phyloP scores from a whole-genome alignment of 78 protist species.

The Chrysochromulina tobinii region DNA sequence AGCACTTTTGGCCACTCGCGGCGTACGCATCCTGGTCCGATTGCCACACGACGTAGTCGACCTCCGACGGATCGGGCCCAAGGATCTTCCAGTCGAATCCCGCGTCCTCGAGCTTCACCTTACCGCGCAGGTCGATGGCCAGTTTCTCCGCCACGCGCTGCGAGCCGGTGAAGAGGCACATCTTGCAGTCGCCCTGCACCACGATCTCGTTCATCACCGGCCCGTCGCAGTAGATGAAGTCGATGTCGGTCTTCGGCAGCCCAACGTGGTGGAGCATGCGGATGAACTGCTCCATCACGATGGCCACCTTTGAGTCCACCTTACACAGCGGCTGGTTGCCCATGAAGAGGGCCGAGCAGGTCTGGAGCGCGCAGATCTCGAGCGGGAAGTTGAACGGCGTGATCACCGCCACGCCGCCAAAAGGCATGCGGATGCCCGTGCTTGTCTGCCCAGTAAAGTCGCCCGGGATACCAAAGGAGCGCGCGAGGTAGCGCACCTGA shows the following conservation, averaged over 20 bases:
- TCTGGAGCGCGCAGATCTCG: constrained; percentile 35
- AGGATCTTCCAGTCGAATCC: constrained; percentile 60
- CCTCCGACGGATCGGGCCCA: neutral
- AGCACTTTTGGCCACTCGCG: constrained; percentile 54
- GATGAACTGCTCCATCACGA: constrained; percentile 47
- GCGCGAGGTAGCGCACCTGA: constrained; percentile 54
- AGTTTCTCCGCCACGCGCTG: constrained; percentile 45
- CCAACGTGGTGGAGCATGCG: constrained; percentile 35
- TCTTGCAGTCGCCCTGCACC: neutral
- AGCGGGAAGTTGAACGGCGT: constrained; percentile 70
- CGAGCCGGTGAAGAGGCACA: constrained; percentile 49
- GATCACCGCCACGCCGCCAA: constrained; percentile 34
- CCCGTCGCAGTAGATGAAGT: constrained; percentile 30
- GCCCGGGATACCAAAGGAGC: constrained; percentile 47
- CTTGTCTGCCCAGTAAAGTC: constrained; percentile 20
- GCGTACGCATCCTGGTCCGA: constrained; percentile 60
- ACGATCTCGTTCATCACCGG: constrained; percentile 12
- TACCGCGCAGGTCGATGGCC: neutral
- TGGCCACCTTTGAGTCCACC: constrained; percentile 41
- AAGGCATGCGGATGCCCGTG: constrained; percentile 40
- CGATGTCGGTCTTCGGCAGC: constrained; percentile 32
- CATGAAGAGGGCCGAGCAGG: constrained; percentile 48
- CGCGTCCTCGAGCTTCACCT: constrained; percentile 35
- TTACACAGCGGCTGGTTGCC: constrained; percentile 53
- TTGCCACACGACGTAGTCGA: constrained; percentile 30